Conservation (phyloP, 2,329 filamentous ascomycete species). For the Diaporthe caulivora region DNA sequence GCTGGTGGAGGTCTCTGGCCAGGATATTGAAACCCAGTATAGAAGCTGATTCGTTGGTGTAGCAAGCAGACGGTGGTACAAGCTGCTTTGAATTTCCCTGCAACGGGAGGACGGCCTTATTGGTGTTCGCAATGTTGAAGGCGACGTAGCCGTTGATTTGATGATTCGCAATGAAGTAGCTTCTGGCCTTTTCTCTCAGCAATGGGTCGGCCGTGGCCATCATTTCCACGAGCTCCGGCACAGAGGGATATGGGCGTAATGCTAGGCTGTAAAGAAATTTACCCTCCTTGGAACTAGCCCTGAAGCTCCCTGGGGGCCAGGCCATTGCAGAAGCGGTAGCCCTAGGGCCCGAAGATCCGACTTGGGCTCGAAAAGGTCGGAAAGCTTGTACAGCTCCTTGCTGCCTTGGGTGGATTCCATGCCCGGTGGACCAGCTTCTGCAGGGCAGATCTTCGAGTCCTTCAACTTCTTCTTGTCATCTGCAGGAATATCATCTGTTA, state of each 20-base stretch:
- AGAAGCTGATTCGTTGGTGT: constrained; percentile 81
- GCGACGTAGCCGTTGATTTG: constrained; percentile 80
- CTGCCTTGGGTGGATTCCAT: constrained; percentile 66
- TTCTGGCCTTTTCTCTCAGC: constrained; percentile 77
- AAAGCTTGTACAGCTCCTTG: constrained; percentile 74
- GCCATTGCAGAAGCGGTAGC: constrained; percentile 86
- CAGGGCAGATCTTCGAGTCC: constrained; percentile 84
- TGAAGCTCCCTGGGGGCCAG: constrained; percentile 73
- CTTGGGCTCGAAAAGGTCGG: constrained; percentile 85
- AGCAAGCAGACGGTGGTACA: constrained; percentile 82
- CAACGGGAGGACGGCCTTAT: constrained; percentile 77
- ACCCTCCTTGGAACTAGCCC: constrained; percentile 76
- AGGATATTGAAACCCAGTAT: constrained; percentile 87
- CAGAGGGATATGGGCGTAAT: constrained; percentile 77
- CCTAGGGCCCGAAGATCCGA: constrained; percentile 76
- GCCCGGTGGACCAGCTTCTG: constrained; percentile 72
- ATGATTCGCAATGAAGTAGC: constrained; percentile 86
- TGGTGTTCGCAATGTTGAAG: constrained; percentile 69
- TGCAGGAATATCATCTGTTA: constrained; percentile 86
- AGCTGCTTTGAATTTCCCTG: constrained; percentile 75
- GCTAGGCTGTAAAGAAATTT: constrained; percentile 81
- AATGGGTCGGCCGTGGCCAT: constrained; percentile 73
- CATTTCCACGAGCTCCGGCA: constrained; percentile 80
- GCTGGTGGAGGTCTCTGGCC: constrained; percentile 78
- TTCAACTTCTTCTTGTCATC: constrained; percentile 85